Percentiles rank a stretch among this genome's conserved stretches.
These are phyloP conservation scores for Kodamaea kaohsiungensis DNA, from an alignment of 805 yeast species.

Conservation along the genomic window DNA sequence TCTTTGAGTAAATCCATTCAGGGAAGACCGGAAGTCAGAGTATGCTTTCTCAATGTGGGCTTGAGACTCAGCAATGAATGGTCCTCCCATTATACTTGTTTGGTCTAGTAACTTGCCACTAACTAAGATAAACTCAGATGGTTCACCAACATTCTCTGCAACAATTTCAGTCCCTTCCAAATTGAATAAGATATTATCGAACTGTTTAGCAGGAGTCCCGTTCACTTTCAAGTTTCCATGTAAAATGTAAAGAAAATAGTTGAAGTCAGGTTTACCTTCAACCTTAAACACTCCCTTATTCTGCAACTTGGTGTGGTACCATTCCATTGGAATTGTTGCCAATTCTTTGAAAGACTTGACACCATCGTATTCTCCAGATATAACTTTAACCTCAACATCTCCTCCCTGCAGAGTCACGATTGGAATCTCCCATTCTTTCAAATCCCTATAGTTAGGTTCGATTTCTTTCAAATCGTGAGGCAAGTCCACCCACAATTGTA, in stretches of 20 bases:
- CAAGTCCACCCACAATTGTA: constrained; percentile 88
- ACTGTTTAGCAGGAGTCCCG: constrained; percentile 41
- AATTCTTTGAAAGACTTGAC: constrained; percentile 71
- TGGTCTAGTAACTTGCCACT: constrained; percentile 78
- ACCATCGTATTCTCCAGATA: constrained; percentile 76
- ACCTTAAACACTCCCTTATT: constrained; percentile 72
- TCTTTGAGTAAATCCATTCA: constrained; percentile 71
- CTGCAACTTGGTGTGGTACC: constrained; percentile 62
- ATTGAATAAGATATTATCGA: constrained; percentile 62
- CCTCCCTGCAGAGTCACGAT: constrained; percentile 61
- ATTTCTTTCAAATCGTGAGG: constrained; percentile 63
- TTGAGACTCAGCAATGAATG: constrained; percentile 76
- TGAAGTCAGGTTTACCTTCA: constrained; percentile 57
- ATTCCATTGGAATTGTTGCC: constrained; percentile 81
- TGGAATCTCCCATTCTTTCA: constrained; percentile 71
- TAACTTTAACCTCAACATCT: constrained; percentile 65
- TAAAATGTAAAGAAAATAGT: constrained; percentile 67
- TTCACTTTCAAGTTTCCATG: constrained; percentile 55
- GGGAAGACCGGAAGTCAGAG: constrained; percentile 57
- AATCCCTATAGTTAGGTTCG: constrained; percentile 77
- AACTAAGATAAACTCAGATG: constrained; percentile 64
- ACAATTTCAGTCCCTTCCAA: constrained; percentile 57
- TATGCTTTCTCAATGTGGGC: constrained; percentile 71
- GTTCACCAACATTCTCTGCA: constrained; percentile 41
- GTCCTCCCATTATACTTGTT: constrained; percentile 83